Evolutionary conservation across 148 eudicot species (phyloP).

Genomic region (Cornus kousa): DNA sequence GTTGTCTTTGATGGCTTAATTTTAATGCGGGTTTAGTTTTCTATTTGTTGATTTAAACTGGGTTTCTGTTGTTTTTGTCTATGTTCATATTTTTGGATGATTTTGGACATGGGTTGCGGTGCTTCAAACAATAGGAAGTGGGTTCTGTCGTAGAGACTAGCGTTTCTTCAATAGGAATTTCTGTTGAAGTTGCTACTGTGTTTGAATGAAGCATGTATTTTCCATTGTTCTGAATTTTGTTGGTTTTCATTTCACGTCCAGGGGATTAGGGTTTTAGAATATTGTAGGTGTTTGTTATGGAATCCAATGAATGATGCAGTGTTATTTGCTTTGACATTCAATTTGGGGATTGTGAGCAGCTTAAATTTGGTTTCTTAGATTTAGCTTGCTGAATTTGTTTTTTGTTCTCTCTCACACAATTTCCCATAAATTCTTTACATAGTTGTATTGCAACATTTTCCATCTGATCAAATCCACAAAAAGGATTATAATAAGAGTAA

Average conservation of each 20-base stretch:
- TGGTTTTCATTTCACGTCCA: neutral
- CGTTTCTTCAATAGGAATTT: neutral
- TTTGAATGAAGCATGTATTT: neutral
- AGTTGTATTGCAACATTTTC: neutral
- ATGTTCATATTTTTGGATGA: neutral
- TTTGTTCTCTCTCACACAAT: neutral
- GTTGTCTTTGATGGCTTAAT: neutral
- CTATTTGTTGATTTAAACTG: constrained; percentile 2
- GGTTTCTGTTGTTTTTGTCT: neutral
- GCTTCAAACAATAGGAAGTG: neutral
- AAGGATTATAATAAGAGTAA: neutral
- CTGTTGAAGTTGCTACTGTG: neutral
- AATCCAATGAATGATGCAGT: no score
- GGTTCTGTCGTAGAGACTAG: neutral
- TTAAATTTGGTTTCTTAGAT: neutral
- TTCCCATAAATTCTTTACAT: neutral
- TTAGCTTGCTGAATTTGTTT: neutral
- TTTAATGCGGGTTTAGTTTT: neutral
- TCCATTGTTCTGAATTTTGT: neutral
- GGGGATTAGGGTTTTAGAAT: neutral
- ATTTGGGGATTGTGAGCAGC: neutral
- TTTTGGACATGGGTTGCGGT: neutral
- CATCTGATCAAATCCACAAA: neutral
- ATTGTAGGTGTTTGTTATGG: no score
- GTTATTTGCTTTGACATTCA: neutral